Conservation (phyloP, 352 stramenopile genomes). For the Globisporangium radiosum region DNA sequence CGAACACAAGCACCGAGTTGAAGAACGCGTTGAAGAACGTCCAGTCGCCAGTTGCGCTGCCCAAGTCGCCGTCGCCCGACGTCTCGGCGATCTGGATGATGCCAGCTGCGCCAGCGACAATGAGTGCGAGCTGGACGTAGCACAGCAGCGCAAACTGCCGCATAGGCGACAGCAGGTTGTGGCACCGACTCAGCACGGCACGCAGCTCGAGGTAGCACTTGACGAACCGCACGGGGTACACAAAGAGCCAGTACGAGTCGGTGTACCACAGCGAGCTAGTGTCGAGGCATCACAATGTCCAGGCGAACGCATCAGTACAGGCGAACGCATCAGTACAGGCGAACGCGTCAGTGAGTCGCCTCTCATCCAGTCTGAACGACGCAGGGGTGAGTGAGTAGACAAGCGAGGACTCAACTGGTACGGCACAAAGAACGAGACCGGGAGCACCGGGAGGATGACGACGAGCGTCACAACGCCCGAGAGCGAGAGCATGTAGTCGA, state of each 20-base stretch:
- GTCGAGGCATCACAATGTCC: background rate
- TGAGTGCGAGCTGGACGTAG: constrained; percentile 77
- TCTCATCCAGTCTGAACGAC: too few species aligned
- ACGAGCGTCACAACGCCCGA: constrained; percentile 43
- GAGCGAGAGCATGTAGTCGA: constrained; percentile 62
- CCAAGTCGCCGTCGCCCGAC: constrained; percentile 36
- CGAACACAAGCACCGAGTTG: constrained; percentile 85
- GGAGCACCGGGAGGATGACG: constrained; percentile 71
- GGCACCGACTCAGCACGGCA: constrained; percentile 72
- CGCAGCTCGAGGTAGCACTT: constrained; percentile 76
- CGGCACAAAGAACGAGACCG: constrained; percentile 61
- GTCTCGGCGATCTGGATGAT: constrained; percentile 86
- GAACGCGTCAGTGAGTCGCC: background rate
- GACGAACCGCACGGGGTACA: constrained; percentile 79
- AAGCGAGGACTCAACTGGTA: constrained; percentile 50
- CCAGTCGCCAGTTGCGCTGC: constrained; percentile 58
- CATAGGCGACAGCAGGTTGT: constrained; percentile 72
- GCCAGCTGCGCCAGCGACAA: constrained; percentile 65
- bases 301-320: background rate
- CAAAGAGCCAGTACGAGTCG: constrained; percentile 68
- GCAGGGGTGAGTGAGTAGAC: background rate
- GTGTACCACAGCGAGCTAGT: constrained; percentile 74
- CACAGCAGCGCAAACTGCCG: constrained; percentile 75
- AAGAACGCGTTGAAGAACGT: constrained; percentile 88
- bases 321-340: background rate